Evolutionary conservation across 2,329 filamentous ascomycete species (phyloP).

Genomic region (Neofusicoccum kwambonambiense): DNA sequence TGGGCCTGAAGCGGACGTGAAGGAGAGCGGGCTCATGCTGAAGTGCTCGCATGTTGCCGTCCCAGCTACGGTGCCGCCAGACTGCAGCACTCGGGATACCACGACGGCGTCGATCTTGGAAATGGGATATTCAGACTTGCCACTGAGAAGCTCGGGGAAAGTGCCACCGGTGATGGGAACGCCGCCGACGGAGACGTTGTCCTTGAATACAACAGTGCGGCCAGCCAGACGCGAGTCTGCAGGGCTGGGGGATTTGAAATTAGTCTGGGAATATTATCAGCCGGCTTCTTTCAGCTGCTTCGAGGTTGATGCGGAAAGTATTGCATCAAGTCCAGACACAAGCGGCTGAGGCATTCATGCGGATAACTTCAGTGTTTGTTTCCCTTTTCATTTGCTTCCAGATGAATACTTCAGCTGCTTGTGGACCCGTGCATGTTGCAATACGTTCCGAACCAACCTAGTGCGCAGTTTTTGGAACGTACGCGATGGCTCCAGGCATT

Average conservation of each 20-base stretch:
- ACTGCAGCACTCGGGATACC: slow-evolving; percentile 43
- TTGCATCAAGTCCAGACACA: too few relatives aligned
- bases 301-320: too few relatives aligned
- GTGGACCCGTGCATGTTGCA: too few relatives aligned
- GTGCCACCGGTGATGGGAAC: slow-evolving; percentile 48
- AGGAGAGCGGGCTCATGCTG: slow-evolving; percentile 43
- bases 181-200: slow-evolving; percentile 48
- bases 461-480: neutral
- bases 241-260: slow-evolving; percentile 17
- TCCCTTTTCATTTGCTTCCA: neutral
- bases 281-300: too few relatives aligned
- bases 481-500: slow-evolving; percentile 27
- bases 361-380: too few relatives aligned
- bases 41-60: slow-evolving; percentile 51
- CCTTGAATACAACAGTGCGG: slow-evolving; percentile 45
- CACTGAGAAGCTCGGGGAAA: slow-evolving; percentile 37
- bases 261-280: slow-evolving; percentile 1
- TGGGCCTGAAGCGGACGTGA: slow-evolving; percentile 46
- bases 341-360: too few relatives aligned
- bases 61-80: slow-evolving; percentile 44
- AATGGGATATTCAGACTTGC: slow-evolving; percentile 33
- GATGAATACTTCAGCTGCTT: too few relatives aligned
- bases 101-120: slow-evolving; percentile 47
- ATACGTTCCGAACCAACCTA: too few relatives aligned
- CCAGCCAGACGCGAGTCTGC: slow-evolving; percentile 25